Evolutionary conservation across 1,284 basidiomycete genomes (phyloP).

Genomic region (Ganoderma meredithae): DNA sequence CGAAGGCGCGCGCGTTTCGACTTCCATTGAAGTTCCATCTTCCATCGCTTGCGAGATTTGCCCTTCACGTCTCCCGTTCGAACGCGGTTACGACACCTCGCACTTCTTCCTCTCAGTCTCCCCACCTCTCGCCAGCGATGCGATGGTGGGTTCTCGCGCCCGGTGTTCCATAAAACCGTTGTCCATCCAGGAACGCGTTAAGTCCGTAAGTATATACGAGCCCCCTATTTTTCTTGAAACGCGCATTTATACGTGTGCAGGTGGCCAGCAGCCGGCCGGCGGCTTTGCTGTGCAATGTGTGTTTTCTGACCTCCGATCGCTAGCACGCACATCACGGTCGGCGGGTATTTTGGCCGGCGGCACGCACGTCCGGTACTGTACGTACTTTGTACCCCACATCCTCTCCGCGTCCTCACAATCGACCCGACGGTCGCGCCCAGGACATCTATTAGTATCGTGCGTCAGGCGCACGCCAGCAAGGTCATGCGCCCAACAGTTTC

Average conservation of each 20-base stretch:
- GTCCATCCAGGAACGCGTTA: not conserved
- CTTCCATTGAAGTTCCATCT: not conserved
- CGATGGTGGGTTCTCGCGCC: not conserved
- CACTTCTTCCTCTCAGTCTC: not conserved
- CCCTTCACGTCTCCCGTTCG: not conserved
- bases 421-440: not conserved
- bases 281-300: too few relatives aligned
- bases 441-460: not conserved
- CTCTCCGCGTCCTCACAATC: not conserved
- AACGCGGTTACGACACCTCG: not conserved
- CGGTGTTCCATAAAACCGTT: not conserved
- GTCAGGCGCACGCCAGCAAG: not conserved
- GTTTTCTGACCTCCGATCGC: not conserved
- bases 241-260: too few relatives aligned
- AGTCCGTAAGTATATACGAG: not conserved
- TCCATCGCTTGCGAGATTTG: constrained; percentile 2
- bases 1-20: not conserved
- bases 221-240: not conserved
- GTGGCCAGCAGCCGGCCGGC: too few relatives aligned
- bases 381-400: not conserved
- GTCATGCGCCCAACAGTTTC: not conserved
- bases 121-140: not conserved
- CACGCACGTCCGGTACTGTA: not conserved
- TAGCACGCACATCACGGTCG: not conserved
- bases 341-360: not conserved